Conservation (phyloP, 139 green algal genomes). For the Coelastrella sp. region DNA sequence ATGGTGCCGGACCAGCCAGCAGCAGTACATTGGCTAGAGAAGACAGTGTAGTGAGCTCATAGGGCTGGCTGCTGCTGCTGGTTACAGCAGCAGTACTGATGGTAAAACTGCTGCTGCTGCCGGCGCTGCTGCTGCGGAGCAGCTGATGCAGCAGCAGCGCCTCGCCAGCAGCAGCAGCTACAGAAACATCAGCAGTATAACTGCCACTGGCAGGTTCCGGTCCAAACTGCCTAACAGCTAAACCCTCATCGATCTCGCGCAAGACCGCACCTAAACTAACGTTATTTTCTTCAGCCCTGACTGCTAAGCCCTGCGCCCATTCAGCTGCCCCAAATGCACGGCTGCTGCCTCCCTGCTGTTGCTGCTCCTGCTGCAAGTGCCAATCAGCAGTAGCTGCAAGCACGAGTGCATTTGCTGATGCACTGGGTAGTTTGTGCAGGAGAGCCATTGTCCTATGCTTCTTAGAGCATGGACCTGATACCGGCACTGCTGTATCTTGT, state of each 20-base stretch:
- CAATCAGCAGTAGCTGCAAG: neutral
- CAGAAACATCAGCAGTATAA: neutral
- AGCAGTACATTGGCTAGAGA: conserved; percentile 27
- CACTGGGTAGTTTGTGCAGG: neutral
- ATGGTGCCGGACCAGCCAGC: neutral
- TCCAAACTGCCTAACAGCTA: conserved; percentile 1
- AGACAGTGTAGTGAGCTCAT: neutral
- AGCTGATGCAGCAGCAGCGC: conserved; percentile 17
- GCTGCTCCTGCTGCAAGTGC: conserved; percentile 11
- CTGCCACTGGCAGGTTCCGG: neutral
- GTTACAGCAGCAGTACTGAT: neutral
- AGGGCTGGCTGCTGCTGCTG: neutral
- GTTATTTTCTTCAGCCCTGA: neutral
- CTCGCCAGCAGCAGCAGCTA: neutral
- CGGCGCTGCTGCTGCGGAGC: neutral
- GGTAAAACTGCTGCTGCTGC: neutral
- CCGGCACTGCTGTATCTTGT: neutral
- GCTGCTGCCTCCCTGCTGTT: neutral
- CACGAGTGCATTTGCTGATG: conserved; percentile 14
- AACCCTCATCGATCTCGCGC: neutral
- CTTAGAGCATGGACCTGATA: conserved; percentile 18
- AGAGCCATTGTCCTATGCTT: conserved; percentile 8
- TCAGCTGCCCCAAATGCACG: neutral
- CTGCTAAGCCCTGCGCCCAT: conserved; percentile 10
- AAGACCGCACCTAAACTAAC: neutral